phyloP scores from a whole-genome alignment of 1,139 yeast species.

The Yamadazyma blattariae region DNA sequence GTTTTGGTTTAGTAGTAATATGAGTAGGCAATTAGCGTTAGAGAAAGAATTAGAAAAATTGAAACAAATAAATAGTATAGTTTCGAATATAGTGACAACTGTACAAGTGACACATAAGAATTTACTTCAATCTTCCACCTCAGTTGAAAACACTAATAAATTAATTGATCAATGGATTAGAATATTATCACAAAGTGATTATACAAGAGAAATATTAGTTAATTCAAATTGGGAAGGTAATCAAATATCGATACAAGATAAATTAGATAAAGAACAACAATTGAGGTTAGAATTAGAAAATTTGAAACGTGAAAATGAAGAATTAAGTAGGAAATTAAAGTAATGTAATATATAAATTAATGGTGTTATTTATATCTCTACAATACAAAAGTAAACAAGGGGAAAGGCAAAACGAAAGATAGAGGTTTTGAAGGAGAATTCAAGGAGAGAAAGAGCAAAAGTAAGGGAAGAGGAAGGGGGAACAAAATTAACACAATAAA shows the following conservation, averaged over 20 bases:
- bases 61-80: conserved; percentile 27
- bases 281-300: conserved; percentile 23
- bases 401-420: too few species aligned
- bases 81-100: conserved; percentile 27
- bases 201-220: conserved; percentile 35
- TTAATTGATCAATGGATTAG: conserved; percentile 45
- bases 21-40: conserved; percentile 30
- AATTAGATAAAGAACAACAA: conserved; percentile 20
- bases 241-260: conserved; percentile 19
- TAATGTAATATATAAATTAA: conserved; percentile 11
- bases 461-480: too few species aligned
- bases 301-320: conserved; percentile 27
- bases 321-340: conserved; percentile 24
- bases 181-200: conserved; percentile 45
- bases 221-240: conserved; percentile 36
- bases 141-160: conserved; percentile 34
- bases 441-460: too few species aligned
- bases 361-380: too few species aligned
- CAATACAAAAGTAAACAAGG: too few species aligned
- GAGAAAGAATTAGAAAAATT: conserved; percentile 38
- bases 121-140: conserved; percentile 27
- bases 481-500: neutral
- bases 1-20: too few species aligned
- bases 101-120: conserved; percentile 26
- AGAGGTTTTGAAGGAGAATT: too few species aligned